Evolutionary conservation across 805 yeast species (phyloP).

Genomic region (Saturnispora dispora): DNA sequence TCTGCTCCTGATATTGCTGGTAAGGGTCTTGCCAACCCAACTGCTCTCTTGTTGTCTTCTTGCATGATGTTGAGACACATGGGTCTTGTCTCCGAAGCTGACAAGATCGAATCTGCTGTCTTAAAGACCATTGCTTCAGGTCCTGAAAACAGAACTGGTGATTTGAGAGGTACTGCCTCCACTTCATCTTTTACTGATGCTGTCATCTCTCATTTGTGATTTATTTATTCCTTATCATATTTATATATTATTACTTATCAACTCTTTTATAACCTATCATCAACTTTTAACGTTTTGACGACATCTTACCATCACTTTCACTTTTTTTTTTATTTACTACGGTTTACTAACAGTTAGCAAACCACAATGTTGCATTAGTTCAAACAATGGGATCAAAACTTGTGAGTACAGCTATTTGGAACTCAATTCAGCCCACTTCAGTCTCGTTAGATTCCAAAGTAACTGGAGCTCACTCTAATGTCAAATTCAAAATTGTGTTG

Average conservation of each 20-base stretch:
- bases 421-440: not conserved
- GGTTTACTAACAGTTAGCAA: not conserved
- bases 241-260: not conserved
- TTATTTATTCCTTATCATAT: not conserved
- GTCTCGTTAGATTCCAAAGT: not conserved
- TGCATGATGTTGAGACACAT: constrained; percentile 99
- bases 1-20: constrained; percentile 99
- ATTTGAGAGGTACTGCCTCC: constrained; percentile 85
- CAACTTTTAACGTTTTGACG: constrained; percentile 1
- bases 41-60: constrained; percentile 90
- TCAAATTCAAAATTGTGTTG: not conserved
- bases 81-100: constrained; percentile 78
- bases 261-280: not conserved
- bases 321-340: not conserved
- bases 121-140: constrained; percentile 88
- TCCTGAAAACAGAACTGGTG: constrained; percentile 92
- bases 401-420: not conserved
- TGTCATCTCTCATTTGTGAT: constrained; percentile 69
- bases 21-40: constrained; percentile 97
- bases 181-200: constrained; percentile 87
- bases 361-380: not conserved
- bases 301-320: not conserved
- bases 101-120: constrained; percentile 81
- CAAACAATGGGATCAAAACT: not conserved
- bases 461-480: not conserved